Conservation (phyloP, 2,329 filamentous ascomycete species). For the Aspergillus aculeatinus region DNA sequence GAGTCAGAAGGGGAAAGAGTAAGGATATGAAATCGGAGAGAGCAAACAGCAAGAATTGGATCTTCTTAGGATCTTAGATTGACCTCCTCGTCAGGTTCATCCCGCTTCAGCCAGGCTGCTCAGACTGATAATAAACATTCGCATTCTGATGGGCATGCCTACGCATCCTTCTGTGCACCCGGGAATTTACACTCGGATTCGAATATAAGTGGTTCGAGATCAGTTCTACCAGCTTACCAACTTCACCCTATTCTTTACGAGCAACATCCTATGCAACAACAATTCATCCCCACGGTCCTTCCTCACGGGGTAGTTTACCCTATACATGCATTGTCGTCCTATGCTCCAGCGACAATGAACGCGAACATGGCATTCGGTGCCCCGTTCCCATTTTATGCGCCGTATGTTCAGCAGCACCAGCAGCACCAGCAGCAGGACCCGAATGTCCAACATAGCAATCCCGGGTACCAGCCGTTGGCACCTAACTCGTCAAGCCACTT, state of each 20-base stretch:
- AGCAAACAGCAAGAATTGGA: background rate
- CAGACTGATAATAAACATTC: slow-evolving; percentile 23
- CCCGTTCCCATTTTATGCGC: slow-evolving; percentile 29
- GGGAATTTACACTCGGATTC: slow-evolving; percentile 22
- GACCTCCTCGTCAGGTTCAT: slow-evolving; percentile 9
- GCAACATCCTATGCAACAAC: slow-evolving; percentile 28
- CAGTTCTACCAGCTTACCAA: slow-evolving; percentile 29
- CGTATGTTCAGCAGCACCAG: slow-evolving; percentile 28
- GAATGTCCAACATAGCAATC: slow-evolving; percentile 6
- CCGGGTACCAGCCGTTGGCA: slow-evolving; percentile 25
- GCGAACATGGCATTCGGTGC: slow-evolving; percentile 25
- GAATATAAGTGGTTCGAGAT: slow-evolving; percentile 32
- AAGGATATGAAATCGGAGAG: background rate
- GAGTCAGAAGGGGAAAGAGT: background rate
- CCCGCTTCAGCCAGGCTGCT: slow-evolving; percentile 4
- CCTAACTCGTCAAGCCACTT: slow-evolving; percentile 21
- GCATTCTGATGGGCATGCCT: slow-evolving; percentile 19
- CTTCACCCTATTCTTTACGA: slow-evolving; percentile 26
- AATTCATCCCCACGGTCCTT: slow-evolving; percentile 25
- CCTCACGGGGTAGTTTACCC: slow-evolving; percentile 32
- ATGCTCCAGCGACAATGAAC: slow-evolving; percentile 16
- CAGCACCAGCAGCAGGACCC: slow-evolving; percentile 23
- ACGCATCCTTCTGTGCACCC: slow-evolving; percentile 21
- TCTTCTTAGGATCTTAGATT: background rate
- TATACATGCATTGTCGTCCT: slow-evolving; percentile 29